Percentiles rank a stretch among this genome's conserved stretches.
Conservation (phyloP, 768 basidiomycete genomes). For the Mycena polygramma region DNA sequence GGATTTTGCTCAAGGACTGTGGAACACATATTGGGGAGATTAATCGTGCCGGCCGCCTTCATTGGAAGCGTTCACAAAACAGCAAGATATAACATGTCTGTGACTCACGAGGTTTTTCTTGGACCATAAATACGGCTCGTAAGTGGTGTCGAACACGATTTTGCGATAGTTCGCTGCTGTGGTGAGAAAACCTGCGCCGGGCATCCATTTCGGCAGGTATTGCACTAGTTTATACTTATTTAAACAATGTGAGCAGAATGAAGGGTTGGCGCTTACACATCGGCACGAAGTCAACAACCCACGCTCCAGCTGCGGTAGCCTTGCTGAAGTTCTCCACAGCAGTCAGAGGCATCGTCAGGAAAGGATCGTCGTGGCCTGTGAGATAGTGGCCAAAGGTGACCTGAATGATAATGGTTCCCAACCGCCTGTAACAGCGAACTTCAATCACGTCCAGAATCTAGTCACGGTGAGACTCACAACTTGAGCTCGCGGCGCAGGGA, state of each 20-base stretch:
- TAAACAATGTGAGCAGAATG: no score
- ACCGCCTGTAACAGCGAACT: background rate
- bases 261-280: background rate
- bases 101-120: conserved; percentile 8
- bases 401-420: conserved; percentile 17
- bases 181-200: background rate
- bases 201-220: conserved; percentile 4
- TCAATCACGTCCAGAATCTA: background rate
- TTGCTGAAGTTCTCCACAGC: conserved; percentile 18
- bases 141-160: background rate
- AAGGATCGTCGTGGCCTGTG: background rate
- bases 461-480: background rate
- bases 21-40: conserved; percentile 20
- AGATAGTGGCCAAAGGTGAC: conserved; percentile 11
- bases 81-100: no score
- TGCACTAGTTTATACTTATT: background rate
- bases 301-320: background rate
- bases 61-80: background rate
- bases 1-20: background rate
- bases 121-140: conserved; percentile 9
- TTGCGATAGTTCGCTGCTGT: background rate
- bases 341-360: background rate
- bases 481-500: background rate
- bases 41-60: background rate
- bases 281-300: conserved; percentile 16